phyloP scores from a whole-genome alignment of 1,139 yeast genomes.

The Yamadazyma epiphylla region DNA sequence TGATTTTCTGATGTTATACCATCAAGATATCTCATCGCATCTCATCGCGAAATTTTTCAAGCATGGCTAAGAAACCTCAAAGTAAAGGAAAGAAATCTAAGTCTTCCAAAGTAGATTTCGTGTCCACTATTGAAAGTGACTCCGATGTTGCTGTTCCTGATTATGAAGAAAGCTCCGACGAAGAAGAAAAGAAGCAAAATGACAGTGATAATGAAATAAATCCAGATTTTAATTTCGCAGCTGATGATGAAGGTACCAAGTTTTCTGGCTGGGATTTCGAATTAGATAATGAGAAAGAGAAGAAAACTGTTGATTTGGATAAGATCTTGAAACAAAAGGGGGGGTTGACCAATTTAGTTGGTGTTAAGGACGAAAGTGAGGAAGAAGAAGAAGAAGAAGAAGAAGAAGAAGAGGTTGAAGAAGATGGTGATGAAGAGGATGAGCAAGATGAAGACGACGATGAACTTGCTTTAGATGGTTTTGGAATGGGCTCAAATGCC shows the following conservation, averaged over 20 bases:
- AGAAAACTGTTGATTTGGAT: constrained; percentile 79
- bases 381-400: constrained; percentile 33
- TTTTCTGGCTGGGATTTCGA: constrained; percentile 85
- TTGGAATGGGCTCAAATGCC: constrained; percentile 60
- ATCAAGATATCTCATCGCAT: too few species aligned
- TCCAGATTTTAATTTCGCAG: constrained; percentile 66
- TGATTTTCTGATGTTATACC: too few species aligned
- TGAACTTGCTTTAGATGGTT: constrained; percentile 65
- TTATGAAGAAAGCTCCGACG: constrained; percentile 19
- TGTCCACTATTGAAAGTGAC: constrained; percentile 20
- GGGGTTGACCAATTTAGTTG: constrained; percentile 58
- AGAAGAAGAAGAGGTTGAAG: constrained; percentile 25
- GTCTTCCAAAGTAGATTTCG: constrained; percentile 7
- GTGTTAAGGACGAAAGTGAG: constrained; percentile 26
- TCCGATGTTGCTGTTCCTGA: constrained; percentile 14
- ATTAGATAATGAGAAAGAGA: constrained; percentile 39
- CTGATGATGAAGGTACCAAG: constrained; percentile 48
- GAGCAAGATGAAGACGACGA: constrained; percentile 42
- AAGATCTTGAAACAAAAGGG: constrained; percentile 80
- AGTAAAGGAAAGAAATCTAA: background rate
- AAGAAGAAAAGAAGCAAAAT: constrained; percentile 18
- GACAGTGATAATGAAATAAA: constrained; percentile 51
- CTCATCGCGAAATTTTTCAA: background rate
- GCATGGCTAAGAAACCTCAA: background rate
- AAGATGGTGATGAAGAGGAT: constrained; percentile 21